These are phyloP conservation scores for Pestalotiopsis sp. DNA, from an alignment of 2,329 filamentous ascomycete species.

Conservation along the genomic window DNA sequence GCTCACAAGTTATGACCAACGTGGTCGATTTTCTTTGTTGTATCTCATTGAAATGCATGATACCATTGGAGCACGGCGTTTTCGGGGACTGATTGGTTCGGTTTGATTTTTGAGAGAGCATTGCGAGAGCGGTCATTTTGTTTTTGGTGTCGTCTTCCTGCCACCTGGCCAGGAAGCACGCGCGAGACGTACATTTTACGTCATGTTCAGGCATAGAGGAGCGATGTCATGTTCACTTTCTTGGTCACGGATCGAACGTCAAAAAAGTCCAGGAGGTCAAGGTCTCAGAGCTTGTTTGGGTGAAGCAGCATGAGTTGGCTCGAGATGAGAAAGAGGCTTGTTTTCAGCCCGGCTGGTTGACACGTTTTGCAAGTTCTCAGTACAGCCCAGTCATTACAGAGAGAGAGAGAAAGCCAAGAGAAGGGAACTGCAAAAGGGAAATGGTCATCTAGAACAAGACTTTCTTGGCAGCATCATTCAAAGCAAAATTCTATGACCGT, in stretches of 20 bases:
- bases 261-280: neutral
- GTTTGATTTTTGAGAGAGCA: neutral
- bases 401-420: neutral
- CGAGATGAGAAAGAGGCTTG: neutral
- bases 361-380: neutral
- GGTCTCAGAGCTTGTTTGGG: neutral
- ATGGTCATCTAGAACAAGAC: neutral
- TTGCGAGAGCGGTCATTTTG: neutral
- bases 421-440: neutral
- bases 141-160: neutral
- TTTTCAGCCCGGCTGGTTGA: neutral
- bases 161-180: neutral
- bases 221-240: neutral
- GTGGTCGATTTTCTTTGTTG: neutral
- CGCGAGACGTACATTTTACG: neutral
- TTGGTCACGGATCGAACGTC: neutral
- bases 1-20: neutral
- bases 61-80: slow-evolving; percentile 9
- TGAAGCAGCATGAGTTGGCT: neutral
- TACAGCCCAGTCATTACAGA: neutral
- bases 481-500: neutral
- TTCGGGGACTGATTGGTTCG: neutral
- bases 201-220: neutral
- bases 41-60: slow-evolving; percentile 2
- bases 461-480: neutral